Conservation (phyloP, 106 monocot genomes). For the Hemerocallis citrina region DNA sequence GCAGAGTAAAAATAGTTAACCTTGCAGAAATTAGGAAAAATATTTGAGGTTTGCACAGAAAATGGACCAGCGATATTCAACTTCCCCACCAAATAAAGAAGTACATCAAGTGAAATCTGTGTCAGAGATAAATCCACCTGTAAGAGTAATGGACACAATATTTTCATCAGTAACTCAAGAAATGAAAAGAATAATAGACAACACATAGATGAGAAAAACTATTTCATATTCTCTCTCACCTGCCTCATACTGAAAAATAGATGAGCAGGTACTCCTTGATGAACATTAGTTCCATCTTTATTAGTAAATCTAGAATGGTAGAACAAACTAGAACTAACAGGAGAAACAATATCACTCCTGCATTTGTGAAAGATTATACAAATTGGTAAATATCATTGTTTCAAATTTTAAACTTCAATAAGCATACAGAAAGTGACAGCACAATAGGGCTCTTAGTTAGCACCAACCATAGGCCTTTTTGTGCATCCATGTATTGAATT, state of each 20-base stretch:
- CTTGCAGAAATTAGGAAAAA: conserved; percentile 87
- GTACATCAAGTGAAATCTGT: conserved; percentile 58
- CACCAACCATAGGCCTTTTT: conserved; percentile 57
- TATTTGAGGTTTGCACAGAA: conserved; percentile 41
- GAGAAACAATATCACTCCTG: conserved; percentile 69
- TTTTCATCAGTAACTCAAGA: conserved; percentile 13
- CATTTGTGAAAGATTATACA: conserved; percentile 14
- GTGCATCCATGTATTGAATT: conserved; percentile 43
- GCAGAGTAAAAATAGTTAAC: conserved; percentile 15
- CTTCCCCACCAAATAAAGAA: conserved; percentile 62
- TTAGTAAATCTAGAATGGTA: conserved; percentile 37
- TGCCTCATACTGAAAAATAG: conserved; percentile 46
- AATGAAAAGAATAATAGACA: not conserved
- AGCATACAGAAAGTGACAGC: not conserved
- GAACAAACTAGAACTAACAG: conserved; percentile 39
- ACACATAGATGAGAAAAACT: conserved; percentile 1
- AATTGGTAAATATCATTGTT: not conserved
- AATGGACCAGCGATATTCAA: conserved; percentile 66
- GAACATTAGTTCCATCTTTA: conserved; percentile 10
- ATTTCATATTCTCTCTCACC: conserved; percentile 24
- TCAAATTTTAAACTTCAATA: not conserved
- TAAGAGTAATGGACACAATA: conserved; percentile 7
- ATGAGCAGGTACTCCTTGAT: conserved; percentile 33
- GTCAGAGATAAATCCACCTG: conserved; percentile 61
- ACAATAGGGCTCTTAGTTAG: not conserved